Evolutionary conservation across 208 protist species (phyloP), one percentile per base, ranked within the genome.

Genomic region (Crithidia brevicula): DNA sequence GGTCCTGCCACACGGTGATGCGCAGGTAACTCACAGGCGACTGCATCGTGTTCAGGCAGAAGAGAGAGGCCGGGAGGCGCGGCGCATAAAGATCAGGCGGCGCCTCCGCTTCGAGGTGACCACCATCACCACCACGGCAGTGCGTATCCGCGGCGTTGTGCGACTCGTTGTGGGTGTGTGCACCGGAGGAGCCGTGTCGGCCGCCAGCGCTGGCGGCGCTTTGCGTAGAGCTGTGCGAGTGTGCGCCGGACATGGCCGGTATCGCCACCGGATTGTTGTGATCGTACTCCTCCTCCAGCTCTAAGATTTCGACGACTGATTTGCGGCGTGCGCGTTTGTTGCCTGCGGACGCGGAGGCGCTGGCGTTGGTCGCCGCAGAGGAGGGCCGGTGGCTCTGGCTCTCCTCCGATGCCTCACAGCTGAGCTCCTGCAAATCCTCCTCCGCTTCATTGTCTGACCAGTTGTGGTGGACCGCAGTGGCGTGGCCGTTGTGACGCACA

Each of bases 1-100:
- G 67, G 46, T 89, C 77, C 66, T 89, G 83, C 83, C 83, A 89
- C 13, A 67, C 63, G 11, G 83, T 73, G 27, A 86, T 56, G 13
- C 80, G 70, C 13, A 89, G 50, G 62, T 81, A 70, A 49, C 68
- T 64, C 13, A 77, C 34, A 15, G 78, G 77, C 10, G 61, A 64
- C 64, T 86, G 83, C 27, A 89, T n/a, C 5, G 59, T 60, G 67
- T 78, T 75, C 51, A 81, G 49, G 40, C 67, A 54, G 68, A 83
- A 78, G 47, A 67, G 63, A n/a, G 65, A 47, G 38, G 58, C 52
- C 31, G 45, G 57, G 20, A 54, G 16, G 20, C 72, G 43, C 9
- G 67, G 33, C 43, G 36, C 30, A 66, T 54, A 7, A 49, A 50
- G n/a, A n/a, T n/a, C n/a, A n/a, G n/a, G n/a, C n/a, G n/a, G n/a